A percentile compares a stretch with the other conserved stretches of the same genome.
phyloP scores from a whole-genome alignment of 371 early-diverging fungal species.

The Entomophthora muscae region DNA sequence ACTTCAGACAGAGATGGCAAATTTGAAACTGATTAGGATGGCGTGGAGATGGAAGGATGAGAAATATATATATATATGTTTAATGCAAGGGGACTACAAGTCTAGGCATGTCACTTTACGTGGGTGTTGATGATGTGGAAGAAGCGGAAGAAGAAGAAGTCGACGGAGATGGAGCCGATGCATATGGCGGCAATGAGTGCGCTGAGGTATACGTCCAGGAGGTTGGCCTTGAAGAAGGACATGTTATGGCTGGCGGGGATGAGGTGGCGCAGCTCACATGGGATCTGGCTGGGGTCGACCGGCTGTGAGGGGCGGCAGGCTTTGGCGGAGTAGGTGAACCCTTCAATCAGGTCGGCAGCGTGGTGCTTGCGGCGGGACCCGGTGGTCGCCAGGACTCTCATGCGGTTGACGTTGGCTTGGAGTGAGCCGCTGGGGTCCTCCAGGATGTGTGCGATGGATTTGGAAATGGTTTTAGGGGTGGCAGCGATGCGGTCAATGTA shows the following conservation, averaged over 20 bases:
- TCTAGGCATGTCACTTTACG: no score
- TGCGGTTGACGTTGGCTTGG: not conserved
- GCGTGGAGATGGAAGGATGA: no score
- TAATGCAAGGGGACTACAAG: no score
- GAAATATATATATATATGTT: no score
- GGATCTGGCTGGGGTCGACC: not conserved
- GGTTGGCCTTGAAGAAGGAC: not conserved
- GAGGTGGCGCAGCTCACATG: constrained; percentile 2
- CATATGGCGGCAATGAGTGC: no score
- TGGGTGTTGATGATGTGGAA: no score
- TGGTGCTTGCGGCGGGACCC: not conserved
- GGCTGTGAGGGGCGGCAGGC: not conserved
- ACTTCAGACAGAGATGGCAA: no score
- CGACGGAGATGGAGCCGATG: no score
- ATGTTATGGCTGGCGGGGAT: not conserved
- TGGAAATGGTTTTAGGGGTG: not conserved
- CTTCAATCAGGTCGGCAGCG: not conserved
- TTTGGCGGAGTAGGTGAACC: not conserved
- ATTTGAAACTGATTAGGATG: no score
- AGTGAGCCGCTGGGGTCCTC: not conserved
- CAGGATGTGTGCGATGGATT: not conserved
- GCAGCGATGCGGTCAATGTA: not conserved
- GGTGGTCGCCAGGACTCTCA: not conserved
- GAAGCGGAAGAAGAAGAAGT: no score
- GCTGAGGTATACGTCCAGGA: not conserved